These are phyloP conservation scores for Yamadazyma aaseri DNA, from an alignment of 1,139 yeast species.

Conservation along the genomic window DNA sequence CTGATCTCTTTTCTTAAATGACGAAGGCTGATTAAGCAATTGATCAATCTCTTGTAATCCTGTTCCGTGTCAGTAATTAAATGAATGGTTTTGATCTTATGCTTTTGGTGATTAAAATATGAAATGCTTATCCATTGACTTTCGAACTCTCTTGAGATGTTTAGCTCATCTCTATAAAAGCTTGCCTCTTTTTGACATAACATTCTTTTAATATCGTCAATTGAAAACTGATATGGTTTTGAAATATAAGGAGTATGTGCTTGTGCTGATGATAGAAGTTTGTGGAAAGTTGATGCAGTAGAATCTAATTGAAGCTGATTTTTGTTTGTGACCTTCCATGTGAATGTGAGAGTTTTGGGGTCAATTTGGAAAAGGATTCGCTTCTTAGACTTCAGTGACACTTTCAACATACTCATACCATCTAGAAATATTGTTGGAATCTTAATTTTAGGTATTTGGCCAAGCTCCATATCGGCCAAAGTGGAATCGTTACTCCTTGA, in stretches of 20 bases:
- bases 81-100: slow-evolving; percentile 60
- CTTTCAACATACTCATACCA: slow-evolving; percentile 54
- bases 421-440: slow-evolving; percentile 30
- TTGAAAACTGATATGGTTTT: slow-evolving; percentile 46
- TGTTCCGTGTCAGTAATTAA: slow-evolving; percentile 65
- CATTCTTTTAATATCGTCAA: slow-evolving; percentile 72
- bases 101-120: slow-evolving; percentile 60
- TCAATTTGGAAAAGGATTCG: slow-evolving; percentile 40
- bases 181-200: slow-evolving; percentile 69
- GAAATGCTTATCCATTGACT: slow-evolving; percentile 79
- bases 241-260: slow-evolving; percentile 12
- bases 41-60: slow-evolving; percentile 58
- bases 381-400: slow-evolving; percentile 68
- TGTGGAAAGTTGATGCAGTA: slow-evolving; percentile 16
- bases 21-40: slow-evolving; percentile 55
- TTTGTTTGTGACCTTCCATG: slow-evolving; percentile 48
- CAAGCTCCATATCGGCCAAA: slow-evolving; percentile 8
- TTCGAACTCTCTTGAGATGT: slow-evolving; percentile 64
- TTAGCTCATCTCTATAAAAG: slow-evolving; percentile 81
- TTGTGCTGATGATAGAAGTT: slow-evolving; percentile 10
- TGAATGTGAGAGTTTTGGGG: slow-evolving; percentile 34
- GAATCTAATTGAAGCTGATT: slow-evolving; percentile 17
- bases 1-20: slow-evolving; percentile 34
- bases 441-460: slow-evolving; percentile 13
- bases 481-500: slow-evolving; percentile 6